Evolutionary conservation across 106 monocot species (phyloP).

Genomic region (Xerophyta viscosa): DNA sequence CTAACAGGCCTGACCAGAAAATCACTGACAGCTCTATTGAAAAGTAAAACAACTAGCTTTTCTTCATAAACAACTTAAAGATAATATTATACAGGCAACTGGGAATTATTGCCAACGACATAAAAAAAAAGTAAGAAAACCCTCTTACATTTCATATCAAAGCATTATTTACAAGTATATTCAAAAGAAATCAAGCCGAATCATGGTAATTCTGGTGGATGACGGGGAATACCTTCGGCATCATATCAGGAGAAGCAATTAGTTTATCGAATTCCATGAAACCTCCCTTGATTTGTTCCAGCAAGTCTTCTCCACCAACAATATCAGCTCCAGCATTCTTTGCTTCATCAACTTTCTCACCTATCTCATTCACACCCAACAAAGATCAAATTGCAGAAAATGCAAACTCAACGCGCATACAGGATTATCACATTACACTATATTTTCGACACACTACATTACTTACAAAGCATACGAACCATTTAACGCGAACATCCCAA

Average conservation of each 20-base stretch:
- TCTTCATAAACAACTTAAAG: too few relatives aligned
- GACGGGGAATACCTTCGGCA: constrained; percentile 70
- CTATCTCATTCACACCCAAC: constrained; percentile 23
- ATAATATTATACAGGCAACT: too few relatives aligned
- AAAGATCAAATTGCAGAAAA: background rate
- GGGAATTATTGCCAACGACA: too few relatives aligned
- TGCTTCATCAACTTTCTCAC: constrained; percentile 90
- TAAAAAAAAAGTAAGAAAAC: too few relatives aligned
- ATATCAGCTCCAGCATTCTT: constrained; percentile 95
- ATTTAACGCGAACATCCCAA: too few relatives aligned
- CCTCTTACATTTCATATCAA: too few relatives aligned
- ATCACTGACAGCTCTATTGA: too few relatives aligned
- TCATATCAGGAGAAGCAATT: constrained; percentile 99
- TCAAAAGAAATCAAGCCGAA: background rate
- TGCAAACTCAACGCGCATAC: background rate
- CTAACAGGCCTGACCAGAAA: too few relatives aligned
- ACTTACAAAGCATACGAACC: too few relatives aligned
- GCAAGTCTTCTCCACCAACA: constrained; percentile 90
- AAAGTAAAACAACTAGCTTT: too few relatives aligned
- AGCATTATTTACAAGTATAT: background rate
- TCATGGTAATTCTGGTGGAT: background rate
- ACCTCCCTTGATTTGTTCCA: constrained; percentile 79
- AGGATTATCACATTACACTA: too few relatives aligned
- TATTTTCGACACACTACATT: too few relatives aligned
- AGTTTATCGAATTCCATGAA: constrained; percentile 98